Conservation (phyloP, 2,329 filamentous ascomycete species). For the Alternaria triticimaculans region DNA sequence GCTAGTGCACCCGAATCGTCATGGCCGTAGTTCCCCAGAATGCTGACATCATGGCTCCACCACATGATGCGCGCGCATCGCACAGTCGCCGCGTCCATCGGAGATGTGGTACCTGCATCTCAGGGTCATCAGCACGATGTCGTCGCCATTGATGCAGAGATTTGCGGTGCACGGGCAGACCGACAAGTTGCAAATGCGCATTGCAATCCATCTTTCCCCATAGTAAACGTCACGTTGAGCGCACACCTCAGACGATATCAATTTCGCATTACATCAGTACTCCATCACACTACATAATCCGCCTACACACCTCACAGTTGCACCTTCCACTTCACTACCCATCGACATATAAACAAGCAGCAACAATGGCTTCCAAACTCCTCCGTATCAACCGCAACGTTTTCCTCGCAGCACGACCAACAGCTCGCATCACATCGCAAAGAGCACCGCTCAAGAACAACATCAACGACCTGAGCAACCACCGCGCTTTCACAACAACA, state of each 20-base stretch:
- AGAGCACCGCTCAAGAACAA: neutral
- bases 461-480: constrained; percentile 14
- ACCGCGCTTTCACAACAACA: constrained; percentile 18
- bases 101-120: constrained; percentile 14
- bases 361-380: constrained; percentile 10
- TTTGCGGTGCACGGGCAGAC: constrained; percentile 1
- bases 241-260: neutral
- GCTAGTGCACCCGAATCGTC: neutral
- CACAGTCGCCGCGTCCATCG: constrained; percentile 8
- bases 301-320: neutral
- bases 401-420: constrained; percentile 3
- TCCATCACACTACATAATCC: constrained; percentile 2
- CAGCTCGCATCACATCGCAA: neutral
- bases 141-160: constrained; percentile 10
- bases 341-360: neutral
- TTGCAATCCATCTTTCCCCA: constrained; percentile 4
- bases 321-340: neutral
- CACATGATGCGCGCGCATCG: constrained; percentile 8
- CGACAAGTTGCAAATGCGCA: neutral
- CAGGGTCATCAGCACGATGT: constrained; percentile 6
- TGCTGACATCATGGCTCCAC: constrained; percentile 18
- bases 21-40: constrained; percentile 1
- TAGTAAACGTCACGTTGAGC: constrained; percentile 6
- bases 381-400: constrained; percentile 9
- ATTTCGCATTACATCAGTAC: constrained; percentile 11